A percentile compares a stretch with the other conserved stretches of the same genome.
phyloP scores from a whole-genome alignment of 2,329 filamentous ascomycete genomes.

The Beauveria sp. region DNA sequence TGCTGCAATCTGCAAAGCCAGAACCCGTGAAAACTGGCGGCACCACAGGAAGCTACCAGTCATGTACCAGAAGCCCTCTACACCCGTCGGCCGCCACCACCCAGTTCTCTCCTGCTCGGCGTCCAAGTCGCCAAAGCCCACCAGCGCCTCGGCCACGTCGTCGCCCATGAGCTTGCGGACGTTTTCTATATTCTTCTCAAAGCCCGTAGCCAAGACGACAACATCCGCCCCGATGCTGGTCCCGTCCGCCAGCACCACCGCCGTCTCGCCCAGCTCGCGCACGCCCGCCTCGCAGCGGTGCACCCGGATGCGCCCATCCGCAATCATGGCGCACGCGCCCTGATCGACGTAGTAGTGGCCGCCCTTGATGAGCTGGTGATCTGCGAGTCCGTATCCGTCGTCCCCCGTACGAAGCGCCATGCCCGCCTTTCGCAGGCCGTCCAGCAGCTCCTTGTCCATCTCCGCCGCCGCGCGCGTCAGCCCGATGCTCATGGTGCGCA shows the following conservation, averaged over 20 bases:
- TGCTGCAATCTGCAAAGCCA: conserved; percentile 30
- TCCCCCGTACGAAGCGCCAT: conserved; percentile 31
- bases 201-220: conserved; percentile 36
- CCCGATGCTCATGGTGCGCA: conserved; percentile 35
- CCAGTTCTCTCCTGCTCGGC: conserved; percentile 22
- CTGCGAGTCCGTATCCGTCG: conserved; percentile 28
- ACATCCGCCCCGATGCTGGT: conserved; percentile 30
- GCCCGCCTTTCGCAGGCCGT: conserved; percentile 35
- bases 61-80: conserved; percentile 32
- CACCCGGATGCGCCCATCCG: conserved; percentile 34
- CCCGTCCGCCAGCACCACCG: conserved; percentile 24
- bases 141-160: conserved; percentile 25
- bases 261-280: conserved; percentile 21
- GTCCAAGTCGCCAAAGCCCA: conserved; percentile 31
- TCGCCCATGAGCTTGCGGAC: conserved; percentile 28
- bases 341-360: conserved; percentile 38
- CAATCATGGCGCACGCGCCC: conserved; percentile 30
- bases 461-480: conserved; percentile 28
- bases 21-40: conserved; percentile 27
- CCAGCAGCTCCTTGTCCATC: conserved; percentile 33
- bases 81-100: conserved; percentile 27
- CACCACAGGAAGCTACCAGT: conserved; percentile 28
- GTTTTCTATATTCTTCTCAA: conserved; percentile 29
- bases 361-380: conserved; percentile 30
- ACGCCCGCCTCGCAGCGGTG: conserved; percentile 24